Evolutionary conservation across 2,329 filamentous ascomycete species (phyloP), one percentile per base, ranked within the genome.

Genomic region (Pseudofabraea citricarpa): DNA sequence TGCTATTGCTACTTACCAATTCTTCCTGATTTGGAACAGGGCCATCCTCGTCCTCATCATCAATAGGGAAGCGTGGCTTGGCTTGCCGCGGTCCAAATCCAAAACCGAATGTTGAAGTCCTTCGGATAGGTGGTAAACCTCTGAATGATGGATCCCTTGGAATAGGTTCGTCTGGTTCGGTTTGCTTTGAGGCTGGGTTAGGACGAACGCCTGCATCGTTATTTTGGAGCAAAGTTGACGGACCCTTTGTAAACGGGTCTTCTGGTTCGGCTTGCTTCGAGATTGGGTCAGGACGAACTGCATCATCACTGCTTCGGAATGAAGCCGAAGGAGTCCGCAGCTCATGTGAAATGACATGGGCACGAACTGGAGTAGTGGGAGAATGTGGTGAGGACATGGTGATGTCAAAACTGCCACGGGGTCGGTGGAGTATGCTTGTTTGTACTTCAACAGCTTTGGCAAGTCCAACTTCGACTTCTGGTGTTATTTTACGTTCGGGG

Each of bases 91-190:
- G 45, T 44, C 56, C 49, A 56, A 64, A 56, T 45, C 57, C 46
- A n/a, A 70, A 54, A 32, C 72, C 73, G 58, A 83, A 77, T 3
- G 74, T 76, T 13, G 79, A 81, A 12, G 69, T 71, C 23, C 76
- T 69, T 36, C 76, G 70, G 45, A 83, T 79, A 2, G 75, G 76
- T 3, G 79, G 79, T 27, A 83, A 59, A 1, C 75, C 75, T 18
- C 73, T 64, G 49, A 82, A 82, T 1, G 53, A 50, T 5, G 51
- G 43, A 3, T 45, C 37, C 16, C 43, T 38, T 27, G 46, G 35
- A 22, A 37, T 46, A 22, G 45, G 44, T 15, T 49, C 44, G 10
- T 45, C 45, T 7, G 23, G 23, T 21, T 32, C 20, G 20, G 29
- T 23, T 6, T 16, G 24, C 26, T 44, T 35, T 23, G 36, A 16